Evolutionary conservation across 2,329 filamentous ascomycete genomes (phyloP), one percentile per base, ranked within the genome.

Genomic region (Triangularia verruculosa): DNA sequence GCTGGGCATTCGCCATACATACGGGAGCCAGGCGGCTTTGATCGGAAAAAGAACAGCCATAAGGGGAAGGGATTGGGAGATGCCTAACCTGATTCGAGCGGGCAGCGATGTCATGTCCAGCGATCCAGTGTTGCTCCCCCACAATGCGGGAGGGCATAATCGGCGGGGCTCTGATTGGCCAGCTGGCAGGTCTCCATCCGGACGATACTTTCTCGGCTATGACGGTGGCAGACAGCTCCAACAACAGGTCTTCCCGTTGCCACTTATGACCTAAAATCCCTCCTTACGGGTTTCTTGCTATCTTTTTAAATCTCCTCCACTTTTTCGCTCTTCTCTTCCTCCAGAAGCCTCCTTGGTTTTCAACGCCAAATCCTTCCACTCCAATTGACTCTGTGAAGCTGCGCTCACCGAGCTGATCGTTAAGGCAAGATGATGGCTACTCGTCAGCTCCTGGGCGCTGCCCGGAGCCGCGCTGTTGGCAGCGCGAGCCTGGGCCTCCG

Each of bases 381-480:
- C 72, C 73, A 77, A 77, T 77, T 76, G 73, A 74, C 67, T 67
- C 64, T 64, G 61, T 32, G 59, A 55, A 57, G 22, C 25, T 54
- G 51, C 67, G 66, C 59, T 68, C 61, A 56, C 54, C 59, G 64
- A 64, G 66, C 66, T 65, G 63, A 67, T 66, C 65, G 67, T n/a
- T 70, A 67, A 47, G 68, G 74, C 79, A 86, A 73, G 76, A 90
- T 90, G 88, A 82, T 91, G 81, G 87, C 86, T 74, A 86, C 88
- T 76, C 84, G 88, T 82, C 87, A 89, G 82, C 80, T 89, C 78
- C 82, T 89, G 82, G 86, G 86, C 82, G 76, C 85, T 72, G 83
- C 86, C 82, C 86, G 85, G 80, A 80, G 81, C 79, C 84, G 87
- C 74, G 81, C 80, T 76, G 73, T 81, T 67, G 76, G 76, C 72